phyloP scores from a whole-genome alignment of 306 rosid species.

The Medicago lupulina region DNA sequence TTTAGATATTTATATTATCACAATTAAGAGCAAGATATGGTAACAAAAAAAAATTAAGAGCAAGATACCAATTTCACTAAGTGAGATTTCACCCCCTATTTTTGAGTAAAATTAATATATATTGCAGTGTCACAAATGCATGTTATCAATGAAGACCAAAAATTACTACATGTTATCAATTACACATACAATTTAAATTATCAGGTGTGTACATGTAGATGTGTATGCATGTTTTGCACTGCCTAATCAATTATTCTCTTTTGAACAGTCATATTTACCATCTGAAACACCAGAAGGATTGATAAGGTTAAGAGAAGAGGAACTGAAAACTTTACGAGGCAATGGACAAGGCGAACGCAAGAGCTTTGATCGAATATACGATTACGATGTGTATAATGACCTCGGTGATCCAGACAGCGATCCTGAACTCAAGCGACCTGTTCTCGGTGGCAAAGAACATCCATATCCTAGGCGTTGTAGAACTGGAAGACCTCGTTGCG shows the following conservation, averaged over 20 bases:
- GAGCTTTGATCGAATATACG: conserved; percentile 57
- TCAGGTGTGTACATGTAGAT: background rate
- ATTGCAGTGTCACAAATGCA: no score
- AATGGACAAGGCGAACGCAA: conserved; percentile 63
- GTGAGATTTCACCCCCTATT: no score
- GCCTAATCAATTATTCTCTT: background rate
- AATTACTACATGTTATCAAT: no score
- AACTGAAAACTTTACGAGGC: conserved; percentile 52
- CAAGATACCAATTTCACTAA: no score
- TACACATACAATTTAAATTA: no score
- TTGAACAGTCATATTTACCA: conserved; percentile 66
- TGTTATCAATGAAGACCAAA: no score
- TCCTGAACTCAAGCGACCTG: conserved; percentile 45
- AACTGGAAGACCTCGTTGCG: conserved; percentile 67
- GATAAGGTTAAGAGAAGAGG: conserved; percentile 55
- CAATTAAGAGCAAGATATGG: no score
- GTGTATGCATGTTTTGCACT: background rate
- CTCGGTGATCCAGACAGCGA: conserved; percentile 61
- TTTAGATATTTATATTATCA: no score
- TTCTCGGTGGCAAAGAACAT: conserved; percentile 59
- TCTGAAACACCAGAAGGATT: conserved; percentile 69
- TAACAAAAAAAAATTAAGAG: no score
- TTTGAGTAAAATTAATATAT: no score
- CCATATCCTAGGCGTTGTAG: conserved; percentile 80
- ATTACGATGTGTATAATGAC: conserved; percentile 77